These are phyloP conservation scores for Calonectria hawksworthii DNA, from an alignment of 2,329 filamentous ascomycete genomes.

Conservation along the genomic window DNA sequence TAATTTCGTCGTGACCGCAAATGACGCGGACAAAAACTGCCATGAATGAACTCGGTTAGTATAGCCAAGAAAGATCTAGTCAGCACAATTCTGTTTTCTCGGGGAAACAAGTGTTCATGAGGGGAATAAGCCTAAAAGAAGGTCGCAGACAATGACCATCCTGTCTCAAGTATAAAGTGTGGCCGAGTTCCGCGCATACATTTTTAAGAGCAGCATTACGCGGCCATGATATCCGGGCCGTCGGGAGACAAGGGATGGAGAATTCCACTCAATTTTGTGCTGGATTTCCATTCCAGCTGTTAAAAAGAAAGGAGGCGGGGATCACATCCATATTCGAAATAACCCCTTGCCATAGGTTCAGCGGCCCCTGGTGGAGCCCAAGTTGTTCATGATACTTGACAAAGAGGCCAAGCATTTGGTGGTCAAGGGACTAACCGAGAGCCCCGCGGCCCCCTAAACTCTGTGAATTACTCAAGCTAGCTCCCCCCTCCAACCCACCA, in stretches of 20 bases:
- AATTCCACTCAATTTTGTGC: not conserved
- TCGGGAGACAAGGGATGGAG: not conserved
- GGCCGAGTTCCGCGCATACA: not conserved
- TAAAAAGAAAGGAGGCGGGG: not conserved
- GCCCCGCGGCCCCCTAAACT: conserved; percentile 10
- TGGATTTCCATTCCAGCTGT: not conserved
- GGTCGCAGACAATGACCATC: not conserved
- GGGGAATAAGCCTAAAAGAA: not conserved
- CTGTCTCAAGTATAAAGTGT: not conserved
- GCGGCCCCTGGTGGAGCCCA: not conserved
- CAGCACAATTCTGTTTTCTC: not conserved
- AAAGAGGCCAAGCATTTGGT: not conserved
- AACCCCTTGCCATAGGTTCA: not conserved
- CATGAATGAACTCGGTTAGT: not conserved
- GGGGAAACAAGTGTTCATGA: not conserved
- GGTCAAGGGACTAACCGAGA: conserved; percentile 7
- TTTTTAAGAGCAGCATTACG: not conserved
- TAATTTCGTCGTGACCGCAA: not conserved
- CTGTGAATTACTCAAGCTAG: not conserved
- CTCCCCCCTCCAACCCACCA: not conserved
- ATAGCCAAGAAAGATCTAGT: not conserved
- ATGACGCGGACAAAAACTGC: not conserved
- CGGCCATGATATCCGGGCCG: not conserved
- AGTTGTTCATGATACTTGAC: not conserved
- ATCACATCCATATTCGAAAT: not conserved